Evolutionary conservation across 2,329 filamentous ascomycete species (phyloP).

Genomic region (Fusarium pseudoanthophilum): DNA sequence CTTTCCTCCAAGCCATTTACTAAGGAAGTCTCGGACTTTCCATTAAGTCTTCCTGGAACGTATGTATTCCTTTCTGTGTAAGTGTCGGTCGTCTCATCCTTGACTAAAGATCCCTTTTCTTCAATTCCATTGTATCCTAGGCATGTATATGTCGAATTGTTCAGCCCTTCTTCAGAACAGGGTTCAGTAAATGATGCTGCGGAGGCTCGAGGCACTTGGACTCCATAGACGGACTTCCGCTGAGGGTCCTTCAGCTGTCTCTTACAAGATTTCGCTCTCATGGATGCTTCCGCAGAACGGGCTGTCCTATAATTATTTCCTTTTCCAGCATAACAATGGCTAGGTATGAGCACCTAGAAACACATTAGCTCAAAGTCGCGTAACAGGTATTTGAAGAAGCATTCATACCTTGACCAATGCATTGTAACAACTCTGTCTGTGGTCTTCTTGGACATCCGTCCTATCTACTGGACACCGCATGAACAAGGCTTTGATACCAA

Average conservation of each 20-base stretch:
- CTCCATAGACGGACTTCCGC: background rate
- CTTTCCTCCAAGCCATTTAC: conserved; percentile 9
- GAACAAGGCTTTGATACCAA: background rate
- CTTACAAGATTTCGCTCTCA: background rate
- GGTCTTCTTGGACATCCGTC: background rate
- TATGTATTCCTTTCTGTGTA: conserved; percentile 7
- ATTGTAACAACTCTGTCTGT: conserved; percentile 7
- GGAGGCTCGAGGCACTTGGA: conserved; percentile 15
- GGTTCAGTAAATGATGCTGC: background rate
- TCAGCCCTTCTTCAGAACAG: background rate
- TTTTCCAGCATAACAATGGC: background rate
- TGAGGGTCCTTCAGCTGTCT: conserved; percentile 9
- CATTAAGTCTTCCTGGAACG: conserved; percentile 4
- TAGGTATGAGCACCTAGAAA: background rate
- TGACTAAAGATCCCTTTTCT: background rate
- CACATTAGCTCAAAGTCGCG: background rate
- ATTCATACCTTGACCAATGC: conserved; percentile 17
- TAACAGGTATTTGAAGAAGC: background rate
- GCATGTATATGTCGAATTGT: background rate
- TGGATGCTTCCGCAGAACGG: background rate
- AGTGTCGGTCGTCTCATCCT: background rate
- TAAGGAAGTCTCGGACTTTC: background rate
- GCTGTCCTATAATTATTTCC: background rate
- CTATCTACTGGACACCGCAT: background rate
- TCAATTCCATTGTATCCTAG: background rate